Base-by-base conservation (phyloP, 192 early-diverging fungal species). In the Rhizophlyctis rosea region DNA sequence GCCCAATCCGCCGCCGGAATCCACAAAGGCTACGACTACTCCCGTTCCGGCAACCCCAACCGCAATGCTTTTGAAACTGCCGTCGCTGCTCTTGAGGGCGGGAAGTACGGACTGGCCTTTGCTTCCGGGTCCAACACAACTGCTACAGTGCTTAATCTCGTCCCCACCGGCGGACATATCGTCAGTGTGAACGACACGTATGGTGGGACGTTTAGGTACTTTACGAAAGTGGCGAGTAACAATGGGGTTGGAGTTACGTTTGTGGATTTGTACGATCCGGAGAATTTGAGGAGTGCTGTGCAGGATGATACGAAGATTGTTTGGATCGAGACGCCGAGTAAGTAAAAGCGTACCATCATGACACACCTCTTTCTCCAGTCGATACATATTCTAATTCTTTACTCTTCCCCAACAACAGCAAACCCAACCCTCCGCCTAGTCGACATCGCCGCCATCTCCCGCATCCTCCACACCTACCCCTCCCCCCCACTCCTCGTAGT, bases 21-120 rank as follows among this genome's bases (percentile, higher is more conserved):
- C 56, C 91, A 93, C 78, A 86, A 86, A 69, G 81, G 77, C 74
- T 98, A 87, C 72, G 96, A 98, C 77, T 98, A 98, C 75, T 90
- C 92, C 39, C 89, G 96, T 50, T 90, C 89, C 18, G 93, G 94
- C n/a, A 98, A 98, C 76, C 96, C 96, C 14, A 98, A 94, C 27
- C 82, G 96, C 34, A 84, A 86, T 25, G 85, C 86, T 50, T 86
- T 97, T 59, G 91, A 89, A 81, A 83, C 72, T 14, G 94, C 96
- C 33, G 84, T 99, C 21, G 95, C 95, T 2, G 86, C 93, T 27
- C 79, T 99, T 48, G 95, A 99, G 80, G 77, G 86, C 60, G 96
- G 72, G 60, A 90, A 93, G 79, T 81, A 94, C 71, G 93, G 86
- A 49, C 89, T 94, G 80, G 87, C 72, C 7, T 80, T 75, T 35